Percentiles rank a stretch among this genome's conserved stretches.
phyloP scores from a whole-genome alignment of 805 yeast genomes.

The Saturnispora serradocipensis region DNA sequence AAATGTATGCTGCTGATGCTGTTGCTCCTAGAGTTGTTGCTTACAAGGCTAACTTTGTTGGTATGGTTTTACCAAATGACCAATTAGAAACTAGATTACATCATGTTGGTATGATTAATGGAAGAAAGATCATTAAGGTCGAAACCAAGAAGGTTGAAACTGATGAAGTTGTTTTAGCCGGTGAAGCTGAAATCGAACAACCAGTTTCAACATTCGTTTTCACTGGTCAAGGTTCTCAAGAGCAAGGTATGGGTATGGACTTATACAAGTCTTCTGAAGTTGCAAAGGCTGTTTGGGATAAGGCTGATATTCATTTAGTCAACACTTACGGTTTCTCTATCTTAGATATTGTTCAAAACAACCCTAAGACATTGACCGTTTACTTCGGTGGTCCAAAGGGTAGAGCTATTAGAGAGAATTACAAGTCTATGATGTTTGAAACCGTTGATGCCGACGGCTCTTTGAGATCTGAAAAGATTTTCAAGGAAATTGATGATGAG shows the following conservation, averaged over 20 bases:
- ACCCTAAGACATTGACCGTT: slow-evolving; percentile 90
- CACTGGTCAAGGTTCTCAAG: slow-evolving; percentile 99
- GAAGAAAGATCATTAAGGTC: slow-evolving; percentile 93
- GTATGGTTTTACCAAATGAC: slow-evolving; percentile 97
- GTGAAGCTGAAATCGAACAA: slow-evolving; percentile 98
- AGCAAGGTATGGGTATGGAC: slow-evolving; percentile 99
- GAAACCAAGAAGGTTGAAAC: slow-evolving; percentile 80
- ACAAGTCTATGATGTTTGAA: slow-evolving; percentile 95
- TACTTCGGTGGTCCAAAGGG: slow-evolving; percentile 99
- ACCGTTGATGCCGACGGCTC: slow-evolving; percentile 79
- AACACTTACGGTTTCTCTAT: slow-evolving; percentile 95
- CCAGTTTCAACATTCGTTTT: slow-evolving; percentile 94
- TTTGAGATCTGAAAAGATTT: slow-evolving; percentile 84
- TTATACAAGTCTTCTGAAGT: slow-evolving; percentile 82
- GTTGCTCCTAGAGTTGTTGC: slow-evolving; percentile 94
- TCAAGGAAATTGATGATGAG: slow-evolving; percentile 77
- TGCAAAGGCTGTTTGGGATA: slow-evolving; percentile 95
- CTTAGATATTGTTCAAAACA: slow-evolving; percentile 87
- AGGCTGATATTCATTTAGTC: slow-evolving; percentile 90
- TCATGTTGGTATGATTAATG: slow-evolving; percentile 98
- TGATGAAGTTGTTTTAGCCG: slow-evolving; percentile 67
- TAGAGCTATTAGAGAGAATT: slow-evolving; percentile 87
- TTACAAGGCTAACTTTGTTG: slow-evolving; percentile 81
- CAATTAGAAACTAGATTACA: slow-evolving; percentile 77
- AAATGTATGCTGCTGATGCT: slow-evolving; percentile 97